Evolutionary conservation across 2,329 filamentous ascomycete genomes (phyloP).

Genomic region (Aspergillus nomiae): DNA sequence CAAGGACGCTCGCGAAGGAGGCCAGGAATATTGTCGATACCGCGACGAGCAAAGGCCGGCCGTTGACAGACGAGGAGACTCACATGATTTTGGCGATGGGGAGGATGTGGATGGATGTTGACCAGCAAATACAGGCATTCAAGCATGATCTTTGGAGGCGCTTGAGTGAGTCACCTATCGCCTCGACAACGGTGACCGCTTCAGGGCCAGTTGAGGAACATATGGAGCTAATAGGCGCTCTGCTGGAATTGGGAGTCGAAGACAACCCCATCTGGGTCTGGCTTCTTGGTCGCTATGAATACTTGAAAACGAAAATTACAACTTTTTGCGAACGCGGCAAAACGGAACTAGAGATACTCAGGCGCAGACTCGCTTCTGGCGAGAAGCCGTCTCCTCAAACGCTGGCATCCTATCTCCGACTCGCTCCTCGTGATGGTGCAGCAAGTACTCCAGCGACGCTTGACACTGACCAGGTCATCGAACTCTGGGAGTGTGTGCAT

Average conservation of each 20-base stretch:
- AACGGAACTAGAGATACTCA: conserved; percentile 87
- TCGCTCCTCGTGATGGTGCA: conserved; percentile 67
- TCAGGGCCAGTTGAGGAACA: conserved; percentile 71
- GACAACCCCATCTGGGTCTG: conserved; percentile 97
- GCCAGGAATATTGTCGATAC: conserved; percentile 69
- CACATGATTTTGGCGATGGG: conserved; percentile 86
- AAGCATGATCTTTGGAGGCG: conserved; percentile 88
- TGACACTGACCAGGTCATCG: conserved; percentile 79
- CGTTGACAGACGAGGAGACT: conserved; percentile 74
- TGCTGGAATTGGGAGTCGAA: conserved; percentile 91
- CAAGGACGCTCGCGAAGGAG: conserved; percentile 79
- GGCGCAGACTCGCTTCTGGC: conserved; percentile 73
- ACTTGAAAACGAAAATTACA: conserved; percentile 82
- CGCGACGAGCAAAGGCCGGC: conserved; percentile 51
- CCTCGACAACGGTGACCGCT: conserved; percentile 53
- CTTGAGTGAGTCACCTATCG: conserved; percentile 68
- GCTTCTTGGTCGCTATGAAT: conserved; percentile 86
- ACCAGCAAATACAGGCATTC: conserved; percentile 81
- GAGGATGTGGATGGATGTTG: conserved; percentile 93
- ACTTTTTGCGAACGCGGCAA: conserved; percentile 80
- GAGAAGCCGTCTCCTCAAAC: conserved; percentile 70
- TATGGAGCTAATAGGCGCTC: conserved; percentile 83
- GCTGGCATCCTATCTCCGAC: conserved; percentile 74
- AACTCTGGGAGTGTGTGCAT: conserved; percentile 89
- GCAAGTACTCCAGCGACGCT: conserved; percentile 64